Base-by-base conservation (phyloP, 1,284 basidiomycete species). In the Microbotryomycetes sp. region DNA sequence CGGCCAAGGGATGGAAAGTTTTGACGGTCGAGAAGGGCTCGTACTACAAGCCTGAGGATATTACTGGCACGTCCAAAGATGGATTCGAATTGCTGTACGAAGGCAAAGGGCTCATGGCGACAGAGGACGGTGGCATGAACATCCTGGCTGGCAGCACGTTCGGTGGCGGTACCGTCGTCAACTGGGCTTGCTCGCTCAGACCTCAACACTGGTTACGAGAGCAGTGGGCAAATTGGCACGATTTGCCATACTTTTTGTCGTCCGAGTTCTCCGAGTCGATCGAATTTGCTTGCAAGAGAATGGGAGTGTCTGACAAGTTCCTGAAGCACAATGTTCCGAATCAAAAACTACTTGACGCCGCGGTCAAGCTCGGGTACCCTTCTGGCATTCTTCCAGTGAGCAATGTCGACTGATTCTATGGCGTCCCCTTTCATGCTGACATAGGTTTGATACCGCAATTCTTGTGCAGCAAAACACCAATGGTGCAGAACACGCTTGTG, bases 151-250 rank as follows among this genome's bases (percentile, higher is more conserved):
- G 76, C 0, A 71, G 72, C 16, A 76, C 74, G 19, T 79, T 79
- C 28, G 79, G 79, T 6, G 79, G 79, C 4, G 79, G 79, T 15
- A 76, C 75, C 1, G 73, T 76, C 15, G 74, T 80, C 71, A 80
- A 80, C 68, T 80, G 79, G 79, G 77, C 76, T 0, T 79, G 77
- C 3, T 76, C 75, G 23, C 73, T 77, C 54, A 72, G 73, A 62
- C 76, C 77, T 15, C 76, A 75, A n/a, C 70, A 74, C 60, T 76
- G 73, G 61, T 67, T 77, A 6, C 73, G 78, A 53, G 67, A 74
- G 47, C 72, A 75, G 4, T 79, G 78, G 79, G 72, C 77, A 5
- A 72, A 72, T 52, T 69, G 73, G 63, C 60, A 65, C 56, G 74
- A 75, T 22, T 64, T 78, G 31, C 72, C 73, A 2, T 76, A 77